A percentile compares a stretch with the other conserved stretches of the same genome.
These are phyloP conservation scores for Yarrowia yakushimensis DNA, from an alignment of 805 yeast species.

Conservation along the genomic window DNA sequence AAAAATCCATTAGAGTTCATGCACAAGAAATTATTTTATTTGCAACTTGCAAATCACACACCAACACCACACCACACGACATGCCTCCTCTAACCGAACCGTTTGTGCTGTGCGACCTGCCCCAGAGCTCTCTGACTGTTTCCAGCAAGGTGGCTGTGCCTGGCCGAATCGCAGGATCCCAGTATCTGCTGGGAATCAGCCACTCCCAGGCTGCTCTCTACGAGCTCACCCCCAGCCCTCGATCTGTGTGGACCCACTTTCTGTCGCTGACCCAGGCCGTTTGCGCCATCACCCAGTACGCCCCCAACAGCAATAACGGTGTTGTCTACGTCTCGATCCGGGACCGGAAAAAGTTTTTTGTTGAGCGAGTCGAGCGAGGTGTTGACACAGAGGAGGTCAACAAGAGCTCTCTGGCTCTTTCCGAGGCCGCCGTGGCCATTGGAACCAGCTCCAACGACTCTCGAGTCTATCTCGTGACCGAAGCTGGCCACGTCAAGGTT, in stretches of 20 bases:
- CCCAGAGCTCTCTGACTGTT: constrained; percentile 27
- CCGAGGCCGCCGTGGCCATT: background rate
- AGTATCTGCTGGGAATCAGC: constrained; percentile 35
- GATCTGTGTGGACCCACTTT: constrained; percentile 36
- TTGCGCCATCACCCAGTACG: constrained; percentile 30
- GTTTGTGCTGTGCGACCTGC: constrained; percentile 30
- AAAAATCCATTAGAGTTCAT: background rate
- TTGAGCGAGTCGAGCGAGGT: constrained; percentile 26
- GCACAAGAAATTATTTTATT: constrained; percentile 12
- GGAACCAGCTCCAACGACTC: constrained; percentile 8
- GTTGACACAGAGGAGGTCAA: background rate
- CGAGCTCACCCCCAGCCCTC: constrained; percentile 36
- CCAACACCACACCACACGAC: background rate
- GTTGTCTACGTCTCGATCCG: constrained; percentile 32
- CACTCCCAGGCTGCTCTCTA: constrained; percentile 35
- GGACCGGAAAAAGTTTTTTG: constrained; percentile 34
- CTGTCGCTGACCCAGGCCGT: constrained; percentile 37
- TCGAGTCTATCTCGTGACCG: constrained; percentile 8
- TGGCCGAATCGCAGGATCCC: constrained; percentile 7
- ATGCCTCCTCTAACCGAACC: constrained; percentile 33
- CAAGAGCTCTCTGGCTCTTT: constrained; percentile 8
- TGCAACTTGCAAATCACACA: background rate
- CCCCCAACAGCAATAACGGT: background rate
- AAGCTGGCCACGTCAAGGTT: constrained; percentile 4
- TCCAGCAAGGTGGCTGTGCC: constrained; percentile 5